A percentile compares a stretch with the other conserved stretches of the same genome.
Conservation (phyloP, 805 yeast species). For the Brettanomyces nanus region DNA sequence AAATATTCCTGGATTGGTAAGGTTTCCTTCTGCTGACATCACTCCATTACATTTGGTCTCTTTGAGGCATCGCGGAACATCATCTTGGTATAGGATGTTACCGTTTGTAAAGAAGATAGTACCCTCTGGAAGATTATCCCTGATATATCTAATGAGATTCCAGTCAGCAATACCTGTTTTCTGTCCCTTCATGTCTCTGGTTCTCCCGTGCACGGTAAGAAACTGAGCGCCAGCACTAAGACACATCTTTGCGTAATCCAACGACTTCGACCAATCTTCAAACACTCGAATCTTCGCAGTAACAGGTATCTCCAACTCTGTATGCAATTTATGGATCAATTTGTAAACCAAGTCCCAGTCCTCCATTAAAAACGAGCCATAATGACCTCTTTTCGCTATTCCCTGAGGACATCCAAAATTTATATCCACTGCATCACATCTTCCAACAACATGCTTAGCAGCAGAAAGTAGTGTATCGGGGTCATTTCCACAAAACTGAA, state of each 20-base stretch:
- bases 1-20: conserved; percentile 90
- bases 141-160: conserved; percentile 62
- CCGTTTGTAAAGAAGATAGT: conserved; percentile 94
- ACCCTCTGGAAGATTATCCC: conserved; percentile 69
- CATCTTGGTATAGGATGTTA: conserved; percentile 84
- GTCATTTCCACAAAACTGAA: conserved; percentile 95
- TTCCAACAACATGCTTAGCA: conserved; percentile 68
- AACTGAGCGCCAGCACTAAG: conserved; percentile 92
- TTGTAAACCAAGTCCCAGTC: conserved; percentile 81
- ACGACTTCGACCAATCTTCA: conserved; percentile 73
- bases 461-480: conserved; percentile 78
- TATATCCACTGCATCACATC: conserved; percentile 93
- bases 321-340: conserved; percentile 67
- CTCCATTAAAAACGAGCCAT: conserved; percentile 95
- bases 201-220: conserved; percentile 89
- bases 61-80: conserved; percentile 59
- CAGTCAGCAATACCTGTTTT: conserved; percentile 94
- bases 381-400: conserved; percentile 88
- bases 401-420: conserved; percentile 98
- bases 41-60: conserved; percentile 76
- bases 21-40: conserved; percentile 95
- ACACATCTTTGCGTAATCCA: conserved; percentile 84
- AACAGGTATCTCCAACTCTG: conserved; percentile 67
- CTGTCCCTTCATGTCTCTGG: conserved; percentile 97
- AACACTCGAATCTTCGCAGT: conserved; percentile 93